Conservation (phyloP, 345 rosid genomes). For the Excoecaria agallocha region DNA sequence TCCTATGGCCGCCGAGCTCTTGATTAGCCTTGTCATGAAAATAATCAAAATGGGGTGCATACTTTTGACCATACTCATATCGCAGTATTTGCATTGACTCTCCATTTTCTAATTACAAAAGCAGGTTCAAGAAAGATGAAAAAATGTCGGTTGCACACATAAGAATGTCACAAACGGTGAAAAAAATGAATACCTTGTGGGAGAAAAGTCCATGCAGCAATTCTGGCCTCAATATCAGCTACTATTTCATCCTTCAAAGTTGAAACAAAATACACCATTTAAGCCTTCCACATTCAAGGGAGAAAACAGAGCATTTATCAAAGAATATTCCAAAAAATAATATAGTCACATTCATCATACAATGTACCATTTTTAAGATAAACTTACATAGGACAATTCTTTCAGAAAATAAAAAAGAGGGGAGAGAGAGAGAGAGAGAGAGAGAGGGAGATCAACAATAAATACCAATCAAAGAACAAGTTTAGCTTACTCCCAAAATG, state of each 20-base stretch:
- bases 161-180: background rate
- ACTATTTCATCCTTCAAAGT: constrained; percentile 80
- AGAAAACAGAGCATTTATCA: constrained; percentile 5
- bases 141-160: background rate
- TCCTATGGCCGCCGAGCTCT: constrained; percentile 75
- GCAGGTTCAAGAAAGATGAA: constrained; percentile 18
- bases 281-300: constrained; percentile 21
- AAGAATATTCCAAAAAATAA: constrained; percentile 4
- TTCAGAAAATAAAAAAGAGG: background rate
- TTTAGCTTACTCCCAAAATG: background rate
- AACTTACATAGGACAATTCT: background rate
- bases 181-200: constrained; percentile 52
- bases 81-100: constrained; percentile 81
- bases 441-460: background rate
- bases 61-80: constrained; percentile 87
- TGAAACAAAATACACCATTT: constrained; percentile 17
- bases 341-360: background rate
- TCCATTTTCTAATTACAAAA: constrained; percentile 69
- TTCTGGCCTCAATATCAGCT: constrained; percentile 60
- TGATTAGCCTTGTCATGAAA: constrained; percentile 68
- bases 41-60: constrained; percentile 88
- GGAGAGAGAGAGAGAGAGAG: too few relatives aligned
- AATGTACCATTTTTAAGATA: background rate
- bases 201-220: constrained; percentile 94
- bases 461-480: constrained; percentile 1